Percentiles rank a stretch among this genome's conserved stretches.
phyloP scores from a whole-genome alignment of 306 rosid species.

The Prunus campanulata region DNA sequence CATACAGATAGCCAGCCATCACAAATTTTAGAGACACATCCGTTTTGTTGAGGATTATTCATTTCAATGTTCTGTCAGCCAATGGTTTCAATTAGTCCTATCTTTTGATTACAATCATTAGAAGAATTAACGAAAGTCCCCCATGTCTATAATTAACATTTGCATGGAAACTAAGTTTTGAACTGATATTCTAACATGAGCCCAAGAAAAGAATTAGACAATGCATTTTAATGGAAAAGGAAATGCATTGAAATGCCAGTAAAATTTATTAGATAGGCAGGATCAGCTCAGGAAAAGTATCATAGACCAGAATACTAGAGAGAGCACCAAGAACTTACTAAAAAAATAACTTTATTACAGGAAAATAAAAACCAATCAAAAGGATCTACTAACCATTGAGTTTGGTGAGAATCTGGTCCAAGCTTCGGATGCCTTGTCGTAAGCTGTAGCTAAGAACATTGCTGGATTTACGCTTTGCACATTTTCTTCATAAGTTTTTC shows the following conservation, averaged over 20 bases:
- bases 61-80: background rate
- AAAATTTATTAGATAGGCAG: background rate
- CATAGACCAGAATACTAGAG: background rate
- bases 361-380: conserved; percentile 13
- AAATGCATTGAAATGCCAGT: background rate
- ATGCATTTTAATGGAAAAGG: background rate
- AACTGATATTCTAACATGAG: background rate
- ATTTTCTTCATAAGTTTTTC: conserved; percentile 60
- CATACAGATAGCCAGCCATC: background rate
- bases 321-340: background rate
- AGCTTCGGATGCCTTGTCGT: conserved; percentile 80
- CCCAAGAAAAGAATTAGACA: background rate
- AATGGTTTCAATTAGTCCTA: background rate
- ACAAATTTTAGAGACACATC: background rate
- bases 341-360: background rate
- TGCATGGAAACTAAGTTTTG: background rate
- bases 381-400: conserved; percentile 44
- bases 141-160: background rate
- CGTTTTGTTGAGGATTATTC: background rate
- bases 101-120: background rate
- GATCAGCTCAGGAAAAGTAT: background rate
- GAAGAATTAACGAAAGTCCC: conserved; percentile 1
- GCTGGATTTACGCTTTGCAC: conserved; percentile 43
- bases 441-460: conserved; percentile 81
- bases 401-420: conserved; percentile 85